phyloP scores from a whole-genome alignment of 768 basidiomycete genomes.

The Collybia mongolica region DNA sequence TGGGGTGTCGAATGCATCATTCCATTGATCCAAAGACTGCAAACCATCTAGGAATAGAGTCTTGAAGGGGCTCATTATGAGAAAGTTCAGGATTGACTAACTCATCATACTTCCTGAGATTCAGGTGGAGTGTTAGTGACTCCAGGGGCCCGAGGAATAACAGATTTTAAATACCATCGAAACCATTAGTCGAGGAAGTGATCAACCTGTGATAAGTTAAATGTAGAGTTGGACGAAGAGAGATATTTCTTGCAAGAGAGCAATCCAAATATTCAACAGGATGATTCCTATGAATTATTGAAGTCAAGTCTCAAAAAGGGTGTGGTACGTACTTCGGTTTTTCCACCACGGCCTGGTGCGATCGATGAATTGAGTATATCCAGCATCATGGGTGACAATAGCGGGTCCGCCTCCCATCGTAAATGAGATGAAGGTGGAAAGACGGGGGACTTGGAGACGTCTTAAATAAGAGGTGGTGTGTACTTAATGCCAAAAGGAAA shows the following conservation, averaged over 20 bases:
- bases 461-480: conserved; percentile 50
- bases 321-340: conserved; percentile 40
- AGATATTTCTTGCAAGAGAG: conserved; percentile 50
- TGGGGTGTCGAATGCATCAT: conserved; percentile 49
- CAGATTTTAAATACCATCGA: conserved; percentile 43
- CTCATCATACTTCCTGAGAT: conserved; percentile 56
- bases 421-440: background rate
- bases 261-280: conserved; percentile 53
- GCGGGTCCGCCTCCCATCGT: conserved; percentile 49
- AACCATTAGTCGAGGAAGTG: conserved; percentile 62
- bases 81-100: conserved; percentile 15
- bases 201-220: conserved; percentile 37
- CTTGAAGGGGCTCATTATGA: background rate
- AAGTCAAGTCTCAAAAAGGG: too few relatives aligned
- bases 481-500: conserved; percentile 6
- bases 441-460: too few relatives aligned
- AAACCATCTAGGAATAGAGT: conserved; percentile 39
- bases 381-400: conserved; percentile 24
- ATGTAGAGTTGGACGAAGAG: background rate
- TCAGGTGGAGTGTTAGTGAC: background rate
- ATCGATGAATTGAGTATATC: conserved; percentile 47
- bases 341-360: conserved; percentile 57
- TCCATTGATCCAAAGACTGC: conserved; percentile 58
- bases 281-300: conserved; percentile 35
- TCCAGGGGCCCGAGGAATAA: background rate